A percentile compares a stretch with the other conserved stretches of the same genome.
These are phyloP conservation scores for Microdochium bolleyi DNA, from an alignment of 2,329 filamentous ascomycete genomes.

Conservation along the genomic window DNA sequence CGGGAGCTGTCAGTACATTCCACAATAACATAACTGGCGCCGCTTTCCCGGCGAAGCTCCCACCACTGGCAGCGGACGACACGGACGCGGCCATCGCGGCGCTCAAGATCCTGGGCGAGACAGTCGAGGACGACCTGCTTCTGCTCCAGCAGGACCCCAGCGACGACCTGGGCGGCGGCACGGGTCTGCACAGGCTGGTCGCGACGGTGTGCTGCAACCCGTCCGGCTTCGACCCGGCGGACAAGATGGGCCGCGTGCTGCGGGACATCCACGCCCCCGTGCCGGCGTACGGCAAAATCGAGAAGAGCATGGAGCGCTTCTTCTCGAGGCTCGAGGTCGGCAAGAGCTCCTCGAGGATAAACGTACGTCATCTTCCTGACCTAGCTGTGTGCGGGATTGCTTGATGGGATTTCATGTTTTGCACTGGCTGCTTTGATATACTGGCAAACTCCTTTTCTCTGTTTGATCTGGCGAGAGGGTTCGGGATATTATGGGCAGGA, in stretches of 20 bases:
- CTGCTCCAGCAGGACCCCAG: constrained; percentile 24
- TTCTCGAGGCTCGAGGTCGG: constrained; percentile 39
- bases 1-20: constrained; percentile 1
- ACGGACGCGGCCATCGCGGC: constrained; percentile 14
- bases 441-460: neutral
- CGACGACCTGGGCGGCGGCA: constrained; percentile 11
- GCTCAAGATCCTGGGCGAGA: constrained; percentile 35
- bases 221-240: constrained; percentile 40
- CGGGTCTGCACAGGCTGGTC: constrained; percentile 30
- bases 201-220: constrained; percentile 46
- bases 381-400: no score
- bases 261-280: constrained; percentile 43
- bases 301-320: constrained; percentile 45
- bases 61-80: constrained; percentile 13
- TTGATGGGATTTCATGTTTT: no score
- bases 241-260: constrained; percentile 39
- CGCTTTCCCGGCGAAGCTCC: constrained; percentile 13
- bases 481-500: no score
- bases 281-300: constrained; percentile 46
- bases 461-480: constrained; percentile 1
- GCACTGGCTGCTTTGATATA: no score
- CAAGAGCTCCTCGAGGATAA: constrained; percentile 39
- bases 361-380: constrained; percentile 25
- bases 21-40: constrained; percentile 5
- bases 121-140: constrained; percentile 48